These are phyloP conservation scores for Mantamonas sphyraenae DNA, from an alignment of 78 protist species.

Conservation along the genomic window DNA sequence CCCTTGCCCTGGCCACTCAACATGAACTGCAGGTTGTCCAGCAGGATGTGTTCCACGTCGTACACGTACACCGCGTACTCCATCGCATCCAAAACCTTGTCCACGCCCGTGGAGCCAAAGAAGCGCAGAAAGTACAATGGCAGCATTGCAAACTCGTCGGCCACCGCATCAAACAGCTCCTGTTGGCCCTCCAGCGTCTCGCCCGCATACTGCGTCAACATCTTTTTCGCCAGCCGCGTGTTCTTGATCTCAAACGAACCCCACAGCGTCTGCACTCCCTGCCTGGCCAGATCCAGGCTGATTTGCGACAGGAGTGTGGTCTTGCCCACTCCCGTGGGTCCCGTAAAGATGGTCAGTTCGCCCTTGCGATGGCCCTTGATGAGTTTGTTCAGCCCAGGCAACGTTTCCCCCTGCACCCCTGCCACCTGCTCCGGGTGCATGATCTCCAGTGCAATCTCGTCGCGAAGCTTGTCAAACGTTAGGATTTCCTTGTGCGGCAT, in stretches of 20 bases:
- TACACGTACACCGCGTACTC: constrained; percentile 65
- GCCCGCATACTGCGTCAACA: constrained; percentile 41
- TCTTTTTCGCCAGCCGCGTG: constrained; percentile 41
- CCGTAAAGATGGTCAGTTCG: constrained; percentile 66
- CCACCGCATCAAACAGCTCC: constrained; percentile 26
- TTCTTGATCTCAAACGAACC: constrained; percentile 62
- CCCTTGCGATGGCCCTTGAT: constrained; percentile 73
- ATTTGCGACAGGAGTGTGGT: constrained; percentile 46
- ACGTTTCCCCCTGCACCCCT: constrained; percentile 34
- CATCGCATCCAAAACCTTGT: constrained; percentile 68
- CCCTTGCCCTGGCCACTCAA: constrained; percentile 30
- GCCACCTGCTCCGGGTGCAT: constrained; percentile 31
- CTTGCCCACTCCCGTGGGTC: constrained; percentile 62
- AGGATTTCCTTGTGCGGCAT: constrained; percentile 55
- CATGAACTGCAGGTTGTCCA: constrained; percentile 78
- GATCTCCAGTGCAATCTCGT: constrained; percentile 25
- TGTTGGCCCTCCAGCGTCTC: constrained; percentile 14
- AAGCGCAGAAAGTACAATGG: constrained; percentile 61
- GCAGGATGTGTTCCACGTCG: constrained; percentile 64
- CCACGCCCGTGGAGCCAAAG: constrained; percentile 59
- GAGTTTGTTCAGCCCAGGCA: constrained; percentile 39
- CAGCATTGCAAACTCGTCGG: constrained; percentile 33
- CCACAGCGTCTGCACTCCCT: constrained; percentile 65
- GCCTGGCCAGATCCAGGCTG: constrained; percentile 46
- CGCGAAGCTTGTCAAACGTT: constrained; percentile 24